Evolutionary conservation across 306 rosid genomes (phyloP), one percentile per base, ranked within the genome.

Genomic region (Fragaria vesca): DNA sequence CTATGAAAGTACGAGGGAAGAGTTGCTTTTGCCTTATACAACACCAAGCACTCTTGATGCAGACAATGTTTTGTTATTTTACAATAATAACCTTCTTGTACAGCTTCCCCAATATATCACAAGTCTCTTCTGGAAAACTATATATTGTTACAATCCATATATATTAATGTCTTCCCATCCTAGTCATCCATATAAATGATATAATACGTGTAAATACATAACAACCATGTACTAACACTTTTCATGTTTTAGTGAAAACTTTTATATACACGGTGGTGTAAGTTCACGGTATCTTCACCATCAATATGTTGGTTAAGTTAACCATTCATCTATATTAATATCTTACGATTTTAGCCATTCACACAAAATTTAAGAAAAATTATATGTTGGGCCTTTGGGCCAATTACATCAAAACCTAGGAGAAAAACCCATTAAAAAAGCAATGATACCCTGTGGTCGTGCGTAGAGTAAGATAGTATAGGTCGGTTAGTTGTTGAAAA

Each of bases 1-100:
- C 87, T 94, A 20, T 94, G 57, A 88, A 0, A 50, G 11, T 94
- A 20, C 90, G 57, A 88, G 1, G 32, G 11, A 34, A 38, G 15
- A 26, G 43, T 42, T 42, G 52, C 12, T 28, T 21, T 51, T 51
- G 57, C 17, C 11, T 15, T n/a, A 45, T 4, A 38, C 30, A 21
- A 69, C 46, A 38, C 74, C 24, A 46, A 26, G 15, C 74, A 16
- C 21, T 1, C 11, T 34, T 28, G 55, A 69, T 45, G 0, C 3
- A 21, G 3, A 21, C 24, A 21, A 2, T 57, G 30, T 21, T 8
- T 21, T 65, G 69, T 34, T 60, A 1, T 60, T 16, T 5, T 32
- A 32, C 43, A 63, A 63, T 15, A 63, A 63, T 32, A 32, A 63
- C 15, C n/a, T 62, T 6, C 32, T 18, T 66, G 66, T 38, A 34